phyloP scores from a whole-genome alignment of 371 early-diverging fungal genomes.

The Thermomucor indicae-seudaticae region DNA sequence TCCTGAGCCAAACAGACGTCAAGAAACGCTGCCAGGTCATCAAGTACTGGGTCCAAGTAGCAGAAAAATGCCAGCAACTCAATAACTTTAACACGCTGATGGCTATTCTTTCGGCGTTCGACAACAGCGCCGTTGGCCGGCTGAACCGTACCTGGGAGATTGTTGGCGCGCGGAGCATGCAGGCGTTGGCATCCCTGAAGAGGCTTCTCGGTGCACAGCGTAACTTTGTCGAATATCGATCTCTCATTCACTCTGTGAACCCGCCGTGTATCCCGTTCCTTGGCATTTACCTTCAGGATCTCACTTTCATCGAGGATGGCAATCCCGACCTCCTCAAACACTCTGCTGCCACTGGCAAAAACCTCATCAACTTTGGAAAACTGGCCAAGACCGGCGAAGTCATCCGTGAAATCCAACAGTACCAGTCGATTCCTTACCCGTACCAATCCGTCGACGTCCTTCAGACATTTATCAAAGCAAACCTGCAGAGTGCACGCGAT shows the following conservation, averaged over 20 bases:
- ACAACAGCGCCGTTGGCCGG: slow-evolving; percentile 87
- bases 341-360: too few species aligned
- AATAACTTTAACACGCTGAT: slow-evolving; percentile 90
- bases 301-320: slow-evolving; percentile 93
- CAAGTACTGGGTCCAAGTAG: slow-evolving; percentile 84
- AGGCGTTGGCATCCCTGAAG: slow-evolving; percentile 46
- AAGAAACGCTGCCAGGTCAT: slow-evolving; percentile 73
- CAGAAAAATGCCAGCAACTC: slow-evolving; percentile 51
- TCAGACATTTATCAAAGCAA: slow-evolving; percentile 68
- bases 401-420: slow-evolving; percentile 88
- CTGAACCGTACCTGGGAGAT: slow-evolving; percentile 67
- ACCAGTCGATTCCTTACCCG: slow-evolving; percentile 75
- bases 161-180: slow-evolving; percentile 42
- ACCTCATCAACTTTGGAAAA: slow-evolving; percentile 89
- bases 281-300: slow-evolving; percentile 82
- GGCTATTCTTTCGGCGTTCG: slow-evolving; percentile 86
- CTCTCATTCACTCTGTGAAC: slow-evolving; percentile 72
- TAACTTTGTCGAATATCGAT: slow-evolving; percentile 84
- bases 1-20: slow-evolving; percentile 75
- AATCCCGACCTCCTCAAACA: slow-evolving; percentile 57
- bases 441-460: slow-evolving; percentile 77
- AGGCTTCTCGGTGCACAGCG: slow-evolving; percentile 69
- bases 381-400: slow-evolving; percentile 84
- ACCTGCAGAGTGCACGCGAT: slow-evolving; percentile 48
- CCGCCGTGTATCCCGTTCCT: slow-evolving; percentile 94